Conservation (phyloP, 306 rosid species). For the Medicago arabica region DNA sequence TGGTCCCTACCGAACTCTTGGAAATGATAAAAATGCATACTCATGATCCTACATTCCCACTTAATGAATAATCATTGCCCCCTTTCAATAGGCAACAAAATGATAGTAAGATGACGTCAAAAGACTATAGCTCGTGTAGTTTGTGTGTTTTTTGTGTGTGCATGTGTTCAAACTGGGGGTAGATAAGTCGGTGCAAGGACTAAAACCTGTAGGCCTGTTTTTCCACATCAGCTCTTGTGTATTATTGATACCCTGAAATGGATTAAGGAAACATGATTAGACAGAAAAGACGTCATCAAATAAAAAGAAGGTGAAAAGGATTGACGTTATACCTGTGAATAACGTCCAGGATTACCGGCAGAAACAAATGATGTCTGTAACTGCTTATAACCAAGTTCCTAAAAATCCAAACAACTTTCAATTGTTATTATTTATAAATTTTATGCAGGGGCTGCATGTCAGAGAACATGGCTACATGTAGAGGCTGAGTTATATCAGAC, state of each 20-base stretch:
- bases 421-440: too few relatives aligned
- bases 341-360: constrained; percentile 58
- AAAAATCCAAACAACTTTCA: constrained; percentile 36
- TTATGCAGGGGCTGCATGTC: too few relatives aligned
- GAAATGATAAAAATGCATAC: constrained; percentile 1
- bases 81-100: background rate
- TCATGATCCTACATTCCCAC: background rate
- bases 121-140: background rate
- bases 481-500: background rate
- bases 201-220: constrained; percentile 80
- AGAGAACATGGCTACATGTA: constrained; percentile 19
- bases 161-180: background rate
- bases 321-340: constrained; percentile 54
- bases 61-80: constrained; percentile 1
- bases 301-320: constrained; percentile 4
- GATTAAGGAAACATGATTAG: constrained; percentile 36
- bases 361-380: constrained; percentile 48
- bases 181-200: constrained; percentile 28
- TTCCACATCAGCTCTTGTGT: constrained; percentile 88
- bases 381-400: constrained; percentile 68
- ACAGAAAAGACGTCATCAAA: background rate
- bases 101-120: constrained; percentile 3
- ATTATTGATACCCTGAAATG: constrained; percentile 66
- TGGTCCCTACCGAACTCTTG: constrained; percentile 8
- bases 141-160: background rate